Evolutionary conservation across 2,329 filamentous ascomycete genomes (phyloP).

Genomic region (Tolypocladium ophioglossoides): DNA sequence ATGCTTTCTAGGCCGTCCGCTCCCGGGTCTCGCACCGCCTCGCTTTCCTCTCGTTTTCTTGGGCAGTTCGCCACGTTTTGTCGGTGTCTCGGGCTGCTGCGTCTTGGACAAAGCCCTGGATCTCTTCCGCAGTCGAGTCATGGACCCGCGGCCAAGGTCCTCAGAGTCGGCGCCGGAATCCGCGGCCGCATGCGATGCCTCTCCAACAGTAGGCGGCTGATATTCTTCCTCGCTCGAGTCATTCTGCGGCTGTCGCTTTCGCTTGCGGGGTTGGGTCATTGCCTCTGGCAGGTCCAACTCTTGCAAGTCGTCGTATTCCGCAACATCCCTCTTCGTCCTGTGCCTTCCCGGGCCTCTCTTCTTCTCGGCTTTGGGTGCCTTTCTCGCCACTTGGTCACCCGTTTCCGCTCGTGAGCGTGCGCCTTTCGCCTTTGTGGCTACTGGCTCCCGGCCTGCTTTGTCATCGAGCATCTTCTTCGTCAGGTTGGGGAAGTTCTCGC

Average conservation of each 20-base stretch:
- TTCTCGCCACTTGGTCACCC: slow-evolving; percentile 11
- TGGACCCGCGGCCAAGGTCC: slow-evolving; percentile 7
- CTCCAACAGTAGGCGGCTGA: slow-evolving; percentile 13
- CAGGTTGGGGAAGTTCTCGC: slow-evolving; percentile 54
- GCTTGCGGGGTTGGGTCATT: slow-evolving; percentile 11
- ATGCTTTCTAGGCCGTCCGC: slow-evolving; percentile 28
- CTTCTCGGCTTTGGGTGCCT: slow-evolving; percentile 9
- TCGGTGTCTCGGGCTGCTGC: slow-evolving; percentile 2
- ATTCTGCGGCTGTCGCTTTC: slow-evolving; percentile 15
- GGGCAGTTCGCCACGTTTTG: slow-evolving; percentile 10
- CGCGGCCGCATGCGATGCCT: slow-evolving; percentile 8
- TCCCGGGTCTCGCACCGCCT: slow-evolving; percentile 26
- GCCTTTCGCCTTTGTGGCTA: slow-evolving; percentile 11
- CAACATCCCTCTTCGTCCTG: slow-evolving; percentile 4
- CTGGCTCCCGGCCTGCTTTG: slow-evolving; percentile 22
- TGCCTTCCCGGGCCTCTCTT: slow-evolving; percentile 13
- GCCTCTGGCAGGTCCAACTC: slow-evolving; percentile 4
- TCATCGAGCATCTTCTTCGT: slow-evolving; percentile 32
- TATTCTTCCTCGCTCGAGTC: slow-evolving; percentile 21
- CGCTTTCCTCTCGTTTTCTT: slow-evolving; percentile 26
- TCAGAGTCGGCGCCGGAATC: slow-evolving; percentile 15
- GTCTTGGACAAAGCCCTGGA: slow-evolving; percentile 5
- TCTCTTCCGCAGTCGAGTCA: slow-evolving; percentile 16
- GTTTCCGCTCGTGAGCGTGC: slow-evolving; percentile 9
- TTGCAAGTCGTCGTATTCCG: slow-evolving; percentile 10